These are phyloP conservation scores for Scheffersomyces stipitis DNA, from an alignment of 805 yeast species.

Conservation along the genomic window DNA sequence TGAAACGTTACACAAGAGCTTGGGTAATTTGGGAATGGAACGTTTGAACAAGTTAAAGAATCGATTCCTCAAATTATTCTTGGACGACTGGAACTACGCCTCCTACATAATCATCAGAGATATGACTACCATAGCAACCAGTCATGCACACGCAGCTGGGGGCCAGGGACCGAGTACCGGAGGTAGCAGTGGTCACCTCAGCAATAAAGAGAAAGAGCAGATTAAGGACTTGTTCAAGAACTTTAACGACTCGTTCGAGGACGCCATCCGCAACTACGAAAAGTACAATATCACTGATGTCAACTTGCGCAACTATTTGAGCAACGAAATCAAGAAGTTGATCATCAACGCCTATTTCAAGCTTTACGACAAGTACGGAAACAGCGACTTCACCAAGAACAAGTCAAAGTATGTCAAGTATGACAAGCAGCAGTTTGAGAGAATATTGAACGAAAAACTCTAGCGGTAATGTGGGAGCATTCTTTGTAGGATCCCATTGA, in stretches of 20 bases:
- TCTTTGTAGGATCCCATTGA: neutral
- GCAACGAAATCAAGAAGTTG: slow-evolving; percentile 69
- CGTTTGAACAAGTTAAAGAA: slow-evolving; percentile 70
- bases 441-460: slow-evolving; percentile 20
- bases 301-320: slow-evolving; percentile 59
- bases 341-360: slow-evolving; percentile 83
- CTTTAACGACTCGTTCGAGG: slow-evolving; percentile 84
- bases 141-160: slow-evolving; percentile 41
- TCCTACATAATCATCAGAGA: slow-evolving; percentile 74
- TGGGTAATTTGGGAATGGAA: slow-evolving; percentile 60
- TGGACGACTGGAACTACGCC: slow-evolving; percentile 76
- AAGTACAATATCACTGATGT: slow-evolving; percentile 66
- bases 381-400: slow-evolving; percentile 71
- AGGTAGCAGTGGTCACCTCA: slow-evolving; percentile 15
- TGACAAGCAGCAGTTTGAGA: slow-evolving; percentile 47
- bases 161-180: slow-evolving; percentile 11
- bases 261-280: slow-evolving; percentile 64
- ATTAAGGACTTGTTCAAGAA: slow-evolving; percentile 81
- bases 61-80: slow-evolving; percentile 68
- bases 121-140: slow-evolving; percentile 65
- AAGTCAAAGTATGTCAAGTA: slow-evolving; percentile 69
- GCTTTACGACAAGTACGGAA: slow-evolving; percentile 73
- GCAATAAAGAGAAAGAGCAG: slow-evolving; percentile 74
- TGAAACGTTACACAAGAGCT: slow-evolving; percentile 46
- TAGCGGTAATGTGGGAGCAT: neutral